Conservation (phyloP, 495 filamentous ascomycete genomes). For the Penicillium bovifimosum region DNA sequence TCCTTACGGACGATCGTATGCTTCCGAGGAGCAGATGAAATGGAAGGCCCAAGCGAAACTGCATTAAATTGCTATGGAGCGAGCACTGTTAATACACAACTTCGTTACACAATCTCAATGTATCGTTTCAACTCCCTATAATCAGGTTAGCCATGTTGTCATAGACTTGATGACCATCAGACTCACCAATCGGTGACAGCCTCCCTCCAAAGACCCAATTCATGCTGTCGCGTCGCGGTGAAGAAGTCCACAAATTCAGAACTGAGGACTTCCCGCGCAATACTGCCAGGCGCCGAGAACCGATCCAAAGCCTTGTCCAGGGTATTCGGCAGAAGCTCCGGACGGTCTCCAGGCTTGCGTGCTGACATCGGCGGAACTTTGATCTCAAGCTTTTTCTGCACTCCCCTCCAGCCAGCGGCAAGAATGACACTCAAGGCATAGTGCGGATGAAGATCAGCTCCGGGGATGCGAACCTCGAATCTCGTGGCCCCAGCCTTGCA, state of each 20-base stretch:
- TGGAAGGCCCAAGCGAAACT: constrained; percentile 3
- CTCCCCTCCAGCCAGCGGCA: constrained; percentile 75
- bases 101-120: constrained; percentile 26
- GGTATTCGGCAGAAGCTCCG: constrained; percentile 57
- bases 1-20: constrained; percentile 5
- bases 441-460: constrained; percentile 81
- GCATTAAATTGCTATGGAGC: constrained; percentile 3
- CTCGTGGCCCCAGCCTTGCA: constrained; percentile 67
- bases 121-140: constrained; percentile 25
- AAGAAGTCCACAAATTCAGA: constrained; percentile 91
- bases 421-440: constrained; percentile 77
- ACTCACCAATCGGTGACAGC: constrained; percentile 88
- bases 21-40: constrained; percentile 4
- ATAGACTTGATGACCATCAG: neutral
- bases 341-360: constrained; percentile 30
- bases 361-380: constrained; percentile 62
- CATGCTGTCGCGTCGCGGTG: constrained; percentile 86
- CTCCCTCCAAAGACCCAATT: constrained; percentile 83
- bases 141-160: neutral
- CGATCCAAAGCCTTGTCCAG: constrained; percentile 68
- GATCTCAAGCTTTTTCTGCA: constrained; percentile 79
- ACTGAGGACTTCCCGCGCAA: constrained; percentile 81
- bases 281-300: constrained; percentile 63
- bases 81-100: too few relatives aligned
- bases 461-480: constrained; percentile 82